Base-by-base conservation (phyloP, 768 basidiomycete species). In the Pleurotus djamor region DNA sequence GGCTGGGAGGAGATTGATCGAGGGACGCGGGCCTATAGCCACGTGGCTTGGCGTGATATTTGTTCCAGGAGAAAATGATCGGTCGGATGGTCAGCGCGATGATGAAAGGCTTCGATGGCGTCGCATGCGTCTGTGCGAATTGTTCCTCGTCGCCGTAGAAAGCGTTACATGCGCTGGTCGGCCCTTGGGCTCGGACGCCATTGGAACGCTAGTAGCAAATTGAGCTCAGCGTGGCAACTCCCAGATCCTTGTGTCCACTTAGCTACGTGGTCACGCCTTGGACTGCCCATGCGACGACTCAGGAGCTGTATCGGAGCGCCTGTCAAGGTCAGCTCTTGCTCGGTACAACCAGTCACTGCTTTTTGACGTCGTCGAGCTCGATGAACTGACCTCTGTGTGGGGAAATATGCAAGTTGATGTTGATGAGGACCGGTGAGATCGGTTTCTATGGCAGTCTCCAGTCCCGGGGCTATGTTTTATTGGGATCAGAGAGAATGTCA, bases 351-450 rank as follows among this genome's bases (percentile, higher is more conserved):
- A 28, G 21, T 28, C 21, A 28, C 21, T 28, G 21, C 21, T 28
- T 28, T 28, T 28, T 28, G 21, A 28, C 21, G 21, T 28, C 3
- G 21, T 28, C 21, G 21, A 28, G 21, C 21, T 28, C 21, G 21
- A 28, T 28, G 21, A 28, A 28, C 21, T 28, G 21, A 28, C 21
- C 21, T 28, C 21, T 28, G 21, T 28, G 21, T 28, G 21, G 21
- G 21, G 21, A 28, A 55, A 43, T 41, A 41, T 28, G 33, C 37
- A 41, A 44, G 16, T 56, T 56, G 54, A 7, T 14, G 16, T 56
- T 56, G 54, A 7, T 14, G 37, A 56, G 36, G 54, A 56, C 41
- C 49, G 54, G 54, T 45, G 54, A 45, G 54, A 56, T 56, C 54
- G 54, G 54, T 56, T 56, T 56, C 54, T 56, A 56, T 56, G 54